Evolutionary conservation across 495 filamentous ascomycete species (phyloP).

Genomic region (Lentithecium fluviatile): DNA sequence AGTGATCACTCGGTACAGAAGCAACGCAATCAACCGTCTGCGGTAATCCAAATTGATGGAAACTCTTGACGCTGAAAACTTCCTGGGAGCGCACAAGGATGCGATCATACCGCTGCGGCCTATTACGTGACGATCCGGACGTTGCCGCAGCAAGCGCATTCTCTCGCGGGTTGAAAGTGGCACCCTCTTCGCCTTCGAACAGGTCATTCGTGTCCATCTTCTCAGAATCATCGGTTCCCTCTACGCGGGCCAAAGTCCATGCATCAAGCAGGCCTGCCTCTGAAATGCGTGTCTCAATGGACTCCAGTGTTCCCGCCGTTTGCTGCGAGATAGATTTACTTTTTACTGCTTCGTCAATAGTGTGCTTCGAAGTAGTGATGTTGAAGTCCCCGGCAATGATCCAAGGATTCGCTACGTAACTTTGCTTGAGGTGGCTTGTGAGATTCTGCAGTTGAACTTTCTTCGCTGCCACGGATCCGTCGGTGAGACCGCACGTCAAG

Average conservation of each 20-base stretch:
- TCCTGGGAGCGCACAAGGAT: constrained; percentile 50
- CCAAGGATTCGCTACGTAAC: constrained; percentile 46
- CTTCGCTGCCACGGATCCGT: constrained; percentile 53
- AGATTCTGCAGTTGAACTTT: constrained; percentile 49
- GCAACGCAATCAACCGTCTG: constrained; percentile 18
- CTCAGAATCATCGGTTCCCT: constrained; percentile 26
- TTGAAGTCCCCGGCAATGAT: constrained; percentile 62
- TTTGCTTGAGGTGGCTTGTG: constrained; percentile 43
- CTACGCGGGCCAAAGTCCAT: constrained; percentile 45
- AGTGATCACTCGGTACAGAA: constrained; percentile 56
- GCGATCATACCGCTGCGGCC: constrained; percentile 61
- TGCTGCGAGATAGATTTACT: constrained; percentile 47
- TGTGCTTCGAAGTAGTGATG: constrained; percentile 51
- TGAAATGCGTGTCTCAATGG: constrained; percentile 42
- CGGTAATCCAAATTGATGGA: constrained; percentile 53
- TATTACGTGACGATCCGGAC: constrained; percentile 44
- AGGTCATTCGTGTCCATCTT: constrained; percentile 36
- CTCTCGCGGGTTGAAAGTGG: constrained; percentile 55
- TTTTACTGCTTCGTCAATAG: constrained; percentile 50
- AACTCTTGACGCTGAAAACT: constrained; percentile 41
- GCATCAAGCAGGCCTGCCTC: constrained; percentile 47
- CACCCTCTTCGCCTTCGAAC: constrained; percentile 54
- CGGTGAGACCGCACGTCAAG: constrained; percentile 54
- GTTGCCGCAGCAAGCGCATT: constrained; percentile 53
- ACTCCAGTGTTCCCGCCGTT: constrained; percentile 38